Conservation (phyloP, 1,284 basidiomycete species). For the Puccinia triticina region DNA sequence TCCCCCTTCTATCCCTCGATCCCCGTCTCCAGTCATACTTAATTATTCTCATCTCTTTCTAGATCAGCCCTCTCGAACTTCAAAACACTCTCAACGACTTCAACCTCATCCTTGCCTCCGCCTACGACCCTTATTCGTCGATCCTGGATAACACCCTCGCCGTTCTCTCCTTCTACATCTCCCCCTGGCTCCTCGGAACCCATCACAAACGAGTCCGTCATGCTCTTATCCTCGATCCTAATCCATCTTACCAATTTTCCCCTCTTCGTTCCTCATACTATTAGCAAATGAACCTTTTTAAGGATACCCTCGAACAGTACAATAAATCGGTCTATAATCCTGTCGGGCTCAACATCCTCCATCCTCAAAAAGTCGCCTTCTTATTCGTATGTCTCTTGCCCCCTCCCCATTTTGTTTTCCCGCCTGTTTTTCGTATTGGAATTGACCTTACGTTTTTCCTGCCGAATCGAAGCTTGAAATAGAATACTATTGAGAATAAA, state of each 20-base stretch:
- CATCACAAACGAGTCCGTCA: slow-evolving; percentile 74
- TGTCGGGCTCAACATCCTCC: slow-evolving; percentile 75
- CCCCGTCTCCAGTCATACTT: slow-evolving; percentile 47
- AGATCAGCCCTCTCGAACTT: slow-evolving; percentile 81
- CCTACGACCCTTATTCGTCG: slow-evolving; percentile 70
- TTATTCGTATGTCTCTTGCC: slow-evolving; percentile 68
- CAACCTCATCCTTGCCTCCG: slow-evolving; percentile 77
- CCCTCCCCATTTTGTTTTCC: not conserved
- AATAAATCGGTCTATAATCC: slow-evolving; percentile 76
- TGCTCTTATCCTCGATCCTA: not conserved
- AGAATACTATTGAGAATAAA: slow-evolving; percentile 26
- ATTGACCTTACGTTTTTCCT: not conserved
- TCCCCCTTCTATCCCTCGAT: not conserved
- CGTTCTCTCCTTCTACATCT: slow-evolving; percentile 75
- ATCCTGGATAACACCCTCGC: slow-evolving; percentile 71
- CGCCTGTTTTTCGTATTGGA: not conserved
- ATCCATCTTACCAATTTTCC: not conserved
- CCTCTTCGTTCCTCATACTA: not conserved
- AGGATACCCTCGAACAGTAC: slow-evolving; percentile 67
- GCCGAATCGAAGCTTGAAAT: slow-evolving; percentile 22
- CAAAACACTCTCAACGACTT: slow-evolving; percentile 79
- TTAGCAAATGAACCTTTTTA: slow-evolving; percentile 76
- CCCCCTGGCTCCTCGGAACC: slow-evolving; percentile 67
- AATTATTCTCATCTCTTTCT: slow-evolving; percentile 54
- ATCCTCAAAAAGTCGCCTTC: slow-evolving; percentile 77